Evolutionary conservation across 495 filamentous ascomycete genomes (phyloP), one percentile per base, ranked within the genome.

Genomic region (Penicillium bialowiezense): DNA sequence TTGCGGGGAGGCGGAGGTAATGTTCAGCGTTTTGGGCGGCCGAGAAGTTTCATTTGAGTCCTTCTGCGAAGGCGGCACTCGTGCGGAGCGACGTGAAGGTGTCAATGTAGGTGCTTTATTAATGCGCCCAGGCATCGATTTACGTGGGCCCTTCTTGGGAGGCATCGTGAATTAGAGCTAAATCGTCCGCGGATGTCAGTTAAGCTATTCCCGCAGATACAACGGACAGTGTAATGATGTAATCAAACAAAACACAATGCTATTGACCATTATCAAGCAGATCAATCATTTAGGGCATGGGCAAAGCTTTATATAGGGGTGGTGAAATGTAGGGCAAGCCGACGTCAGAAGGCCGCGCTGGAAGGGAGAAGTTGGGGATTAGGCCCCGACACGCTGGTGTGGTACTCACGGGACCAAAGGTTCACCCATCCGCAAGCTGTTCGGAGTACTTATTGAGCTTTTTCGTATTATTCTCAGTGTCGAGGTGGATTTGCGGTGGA

Each of bases 281-380:
- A n/a, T n/a, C n/a, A n/a, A n/a, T n/a, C n/a, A n/a, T n/a, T n/a
- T n/a, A n/a, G n/a, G n/a, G n/a, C n/a, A n/a, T n/a, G n/a, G n/a
- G n/a, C n/a, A n/a, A n/a, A n/a, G n/a, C n/a, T n/a, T n/a, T 39
- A 47, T 47, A 47, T 29, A 24, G 34, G 32, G 44, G 10, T 23
- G 13, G 24, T 38, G 47, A n/a, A n/a, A 31, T 33, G 37, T 18
- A 39, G 24, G 19, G 29, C 10, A 33, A 15, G 38, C 19, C 46
- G 52, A 59, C 59, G 59, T 59, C 52, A 56, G 59, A 59, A n/a
- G n/a, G n/a, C n/a, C n/a, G n/a, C n/a, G n/a, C n/a, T n/a, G 41
- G 29, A 56, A 44, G 53, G 50, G 38, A 37, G 49, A 44, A 50
- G 50, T 52, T 37, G 43, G 50, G 56, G 47, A 47, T 63, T 60